These are phyloP conservation scores for Aspergillus mulundensis DNA, from an alignment of 495 filamentous ascomycete genomes.

Conservation along the genomic window DNA sequence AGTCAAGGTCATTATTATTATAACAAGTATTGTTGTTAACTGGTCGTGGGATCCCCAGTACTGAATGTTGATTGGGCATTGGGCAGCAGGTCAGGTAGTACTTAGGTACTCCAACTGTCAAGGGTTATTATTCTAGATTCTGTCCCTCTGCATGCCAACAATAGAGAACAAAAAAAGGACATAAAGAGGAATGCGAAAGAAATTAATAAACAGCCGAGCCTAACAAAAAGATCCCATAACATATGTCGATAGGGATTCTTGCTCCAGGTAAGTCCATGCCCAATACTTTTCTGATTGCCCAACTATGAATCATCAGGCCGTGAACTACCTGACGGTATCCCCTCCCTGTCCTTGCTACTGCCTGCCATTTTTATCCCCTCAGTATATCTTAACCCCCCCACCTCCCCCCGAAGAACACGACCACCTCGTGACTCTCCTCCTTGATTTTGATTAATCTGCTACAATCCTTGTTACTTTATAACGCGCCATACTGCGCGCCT, in stretches of 20 bases:
- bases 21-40: background rate
- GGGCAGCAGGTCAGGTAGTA: conserved; percentile 19
- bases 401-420: no score
- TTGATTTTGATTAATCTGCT: background rate
- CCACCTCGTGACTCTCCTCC: background rate
- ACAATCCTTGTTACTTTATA: background rate
- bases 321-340: conserved; percentile 7
- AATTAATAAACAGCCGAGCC: background rate
- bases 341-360: background rate
- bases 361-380: background rate
- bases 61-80: conserved; percentile 24
- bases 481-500: background rate
- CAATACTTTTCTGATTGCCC: conserved; percentile 3
- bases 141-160: background rate
- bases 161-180: background rate
- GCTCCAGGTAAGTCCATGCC: conserved; percentile 3
- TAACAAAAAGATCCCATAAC: background rate
- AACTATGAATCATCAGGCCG: conserved; percentile 10
- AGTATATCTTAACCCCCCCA: background rate
- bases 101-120: background rate
- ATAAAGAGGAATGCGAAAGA: background rate
- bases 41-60: background rate
- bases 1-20: no score
- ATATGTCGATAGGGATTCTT: background rate
- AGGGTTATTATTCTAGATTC: background rate